phyloP scores from a whole-genome alignment of 352 stramenopile species.

The Phytophthora ramorum region DNA sequence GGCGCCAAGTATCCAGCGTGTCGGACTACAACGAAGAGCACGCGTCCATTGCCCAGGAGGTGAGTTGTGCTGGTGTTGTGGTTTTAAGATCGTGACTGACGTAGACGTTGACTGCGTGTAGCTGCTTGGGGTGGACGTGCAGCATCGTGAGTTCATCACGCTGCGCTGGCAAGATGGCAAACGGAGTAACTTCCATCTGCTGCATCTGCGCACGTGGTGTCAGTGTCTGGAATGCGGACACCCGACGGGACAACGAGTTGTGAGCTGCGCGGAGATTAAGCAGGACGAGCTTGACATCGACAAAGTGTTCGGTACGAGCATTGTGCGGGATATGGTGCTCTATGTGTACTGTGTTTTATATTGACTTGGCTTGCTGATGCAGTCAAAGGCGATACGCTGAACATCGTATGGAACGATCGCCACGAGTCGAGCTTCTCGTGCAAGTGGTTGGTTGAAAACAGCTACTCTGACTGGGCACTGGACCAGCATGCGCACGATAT shows the following conservation, averaged over 20 bases:
- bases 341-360: neutral
- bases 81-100: slow-evolving; percentile 7
- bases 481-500: slow-evolving; percentile 59
- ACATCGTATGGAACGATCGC: slow-evolving; percentile 73
- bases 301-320: slow-evolving; percentile 68
- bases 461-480: slow-evolving; percentile 67
- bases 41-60: slow-evolving; percentile 36
- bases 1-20: slow-evolving; percentile 25
- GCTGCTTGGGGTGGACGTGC: slow-evolving; percentile 75
- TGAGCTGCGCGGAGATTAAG: slow-evolving; percentile 77
- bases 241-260: slow-evolving; percentile 76
- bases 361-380: slow-evolving; percentile 5
- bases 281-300: slow-evolving; percentile 65
- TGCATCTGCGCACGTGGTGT: slow-evolving; percentile 85
- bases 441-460: slow-evolving; percentile 81
- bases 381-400: slow-evolving; percentile 78
- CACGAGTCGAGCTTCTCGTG: slow-evolving; percentile 77
- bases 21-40: slow-evolving; percentile 15
- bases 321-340: neutral
- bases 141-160: slow-evolving; percentile 74
- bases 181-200: slow-evolving; percentile 72
- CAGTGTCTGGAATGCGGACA: slow-evolving; percentile 74
- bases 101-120: slow-evolving; percentile 12
- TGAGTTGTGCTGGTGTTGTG: slow-evolving; percentile 12
- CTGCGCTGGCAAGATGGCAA: slow-evolving; percentile 82